phyloP scores from a whole-genome alignment of 2,329 filamentous ascomycete species.

The Metarhizium anisopliae region DNA sequence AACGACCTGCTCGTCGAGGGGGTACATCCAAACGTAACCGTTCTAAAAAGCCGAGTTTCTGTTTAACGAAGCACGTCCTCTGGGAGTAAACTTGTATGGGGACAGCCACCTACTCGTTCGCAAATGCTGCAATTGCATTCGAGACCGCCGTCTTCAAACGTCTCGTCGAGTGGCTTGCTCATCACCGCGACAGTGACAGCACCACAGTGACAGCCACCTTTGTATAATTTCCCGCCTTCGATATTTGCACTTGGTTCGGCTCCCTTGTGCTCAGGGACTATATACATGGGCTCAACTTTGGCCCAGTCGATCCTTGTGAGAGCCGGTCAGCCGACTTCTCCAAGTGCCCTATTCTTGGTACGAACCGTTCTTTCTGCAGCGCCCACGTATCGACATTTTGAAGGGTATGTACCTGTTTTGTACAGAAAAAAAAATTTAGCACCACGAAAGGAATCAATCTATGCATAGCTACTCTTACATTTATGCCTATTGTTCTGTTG shows the following conservation, averaged over 20 bases:
- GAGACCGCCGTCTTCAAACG: constrained; percentile 17
- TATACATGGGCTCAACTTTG: constrained; percentile 21
- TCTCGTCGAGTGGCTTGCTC: constrained; percentile 32
- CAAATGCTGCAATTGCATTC: constrained; percentile 47
- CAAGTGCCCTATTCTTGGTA: not conserved
- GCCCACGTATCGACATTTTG: constrained; percentile 35
- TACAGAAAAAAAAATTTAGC: not conserved
- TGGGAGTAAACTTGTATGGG: not conserved
- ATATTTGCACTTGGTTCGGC: constrained; percentile 26
- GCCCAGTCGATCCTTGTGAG: constrained; percentile 29
- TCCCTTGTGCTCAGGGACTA: constrained; percentile 29
- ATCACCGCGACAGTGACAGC: constrained; percentile 34
- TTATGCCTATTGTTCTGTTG: constrained; percentile 2
- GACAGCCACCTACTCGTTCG: constrained; percentile 23
- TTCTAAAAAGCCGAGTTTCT: constrained; percentile 19
- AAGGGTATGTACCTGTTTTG: constrained; percentile 28
- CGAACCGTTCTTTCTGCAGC: constrained; percentile 28
- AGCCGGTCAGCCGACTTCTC: not conserved
- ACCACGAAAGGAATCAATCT: not conserved
- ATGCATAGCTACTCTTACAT: constrained; percentile 5
- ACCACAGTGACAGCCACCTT: constrained; percentile 46
- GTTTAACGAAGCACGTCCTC: not conserved
- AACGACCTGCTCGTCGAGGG: constrained; percentile 26
- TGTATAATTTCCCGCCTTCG: constrained; percentile 31
- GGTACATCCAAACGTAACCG: constrained; percentile 37